Percentiles rank a stretch among this genome's conserved stretches.
phyloP scores from a whole-genome alignment of 1,284 basidiomycete genomes.

The Microbotryum scabiosae region DNA sequence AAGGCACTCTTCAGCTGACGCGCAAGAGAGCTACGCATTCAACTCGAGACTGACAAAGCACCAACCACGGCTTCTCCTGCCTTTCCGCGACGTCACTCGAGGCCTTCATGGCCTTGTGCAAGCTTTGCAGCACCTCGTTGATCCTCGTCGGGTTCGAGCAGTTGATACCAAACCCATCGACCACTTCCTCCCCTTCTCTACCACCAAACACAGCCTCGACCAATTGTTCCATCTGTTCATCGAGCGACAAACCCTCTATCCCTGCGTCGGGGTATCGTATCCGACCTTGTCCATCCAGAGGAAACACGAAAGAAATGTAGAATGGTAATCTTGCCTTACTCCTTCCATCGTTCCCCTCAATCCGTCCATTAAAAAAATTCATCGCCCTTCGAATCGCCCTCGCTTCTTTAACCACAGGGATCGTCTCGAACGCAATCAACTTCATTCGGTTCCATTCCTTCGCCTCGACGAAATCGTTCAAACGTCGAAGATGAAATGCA shows the following conservation, averaged over 20 bases:
- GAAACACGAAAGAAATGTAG: conserved; percentile 28
- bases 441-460: not conserved
- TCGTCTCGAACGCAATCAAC: conserved; percentile 26
- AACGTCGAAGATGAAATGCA: conserved; percentile 24
- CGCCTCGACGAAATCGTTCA: conserved; percentile 8
- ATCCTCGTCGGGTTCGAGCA: conserved; percentile 19
- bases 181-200: not conserved
- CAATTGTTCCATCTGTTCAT: conserved; percentile 1
- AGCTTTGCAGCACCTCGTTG: not conserved
- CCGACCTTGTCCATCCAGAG: not conserved
- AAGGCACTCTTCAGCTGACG: not conserved
- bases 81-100: not conserved
- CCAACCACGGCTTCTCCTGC: conserved; percentile 14
- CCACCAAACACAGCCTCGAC: conserved; percentile 7
- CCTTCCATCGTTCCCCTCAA: not conserved
- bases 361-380: conserved; percentile 1
- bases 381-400: conserved; percentile 21
- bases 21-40: not conserved
- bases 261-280: conserved; percentile 16
- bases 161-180: conserved; percentile 23
- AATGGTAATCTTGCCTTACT: not conserved
- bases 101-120: not conserved
- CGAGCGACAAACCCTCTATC: not conserved
- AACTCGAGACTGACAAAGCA: conserved; percentile 13
- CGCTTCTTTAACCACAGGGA: conserved; percentile 14